These are phyloP conservation scores for Ensete glaucum DNA, from an alignment of 176 grass and related monocot species.

Conservation along the genomic window DNA sequence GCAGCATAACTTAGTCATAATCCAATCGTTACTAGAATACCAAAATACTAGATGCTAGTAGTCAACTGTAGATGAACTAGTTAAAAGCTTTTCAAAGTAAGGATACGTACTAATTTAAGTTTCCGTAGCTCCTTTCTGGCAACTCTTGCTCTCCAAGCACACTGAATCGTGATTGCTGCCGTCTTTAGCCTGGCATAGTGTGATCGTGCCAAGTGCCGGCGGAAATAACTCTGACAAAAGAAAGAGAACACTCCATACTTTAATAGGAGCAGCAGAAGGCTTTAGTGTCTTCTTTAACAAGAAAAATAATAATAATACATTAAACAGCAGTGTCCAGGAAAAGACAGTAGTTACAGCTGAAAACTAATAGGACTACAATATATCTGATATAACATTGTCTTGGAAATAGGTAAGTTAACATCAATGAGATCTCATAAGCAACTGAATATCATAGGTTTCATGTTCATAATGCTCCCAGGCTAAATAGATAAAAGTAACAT, in stretches of 20 bases:
- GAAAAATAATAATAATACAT: not conserved
- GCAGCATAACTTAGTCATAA: not conserved
- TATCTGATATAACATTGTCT: not conserved
- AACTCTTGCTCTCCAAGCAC: conserved; percentile 79
- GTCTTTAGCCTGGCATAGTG: conserved; percentile 64
- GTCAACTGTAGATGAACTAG: not conserved
- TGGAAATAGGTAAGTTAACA: not conserved
- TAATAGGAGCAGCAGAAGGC: conserved; percentile 3
- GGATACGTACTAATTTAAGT: conserved; percentile 81
- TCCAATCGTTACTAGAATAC: not conserved
- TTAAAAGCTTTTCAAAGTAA: not conserved
- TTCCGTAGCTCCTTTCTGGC: conserved; percentile 84
- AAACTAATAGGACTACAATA: not conserved
- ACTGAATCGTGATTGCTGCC: conserved; percentile 66
- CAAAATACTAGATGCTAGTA: not conserved
- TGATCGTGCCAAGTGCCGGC: conserved; percentile 47
- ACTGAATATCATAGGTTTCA: not conserved
- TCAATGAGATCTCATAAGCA: not conserved
- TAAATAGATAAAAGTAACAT: too few relatives aligned
- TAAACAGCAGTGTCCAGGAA: not conserved
- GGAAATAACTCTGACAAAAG: conserved; percentile 51
- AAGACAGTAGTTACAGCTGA: not conserved
- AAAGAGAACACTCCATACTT: conserved; percentile 19
- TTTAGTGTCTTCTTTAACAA: not conserved
- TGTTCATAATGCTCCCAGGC: too few relatives aligned